A percentile compares a stretch with the other conserved stretches of the same genome.
These are phyloP conservation scores for Psilocybe azurescens DNA, from an alignment of 768 basidiomycete species.

Conservation along the genomic window DNA sequence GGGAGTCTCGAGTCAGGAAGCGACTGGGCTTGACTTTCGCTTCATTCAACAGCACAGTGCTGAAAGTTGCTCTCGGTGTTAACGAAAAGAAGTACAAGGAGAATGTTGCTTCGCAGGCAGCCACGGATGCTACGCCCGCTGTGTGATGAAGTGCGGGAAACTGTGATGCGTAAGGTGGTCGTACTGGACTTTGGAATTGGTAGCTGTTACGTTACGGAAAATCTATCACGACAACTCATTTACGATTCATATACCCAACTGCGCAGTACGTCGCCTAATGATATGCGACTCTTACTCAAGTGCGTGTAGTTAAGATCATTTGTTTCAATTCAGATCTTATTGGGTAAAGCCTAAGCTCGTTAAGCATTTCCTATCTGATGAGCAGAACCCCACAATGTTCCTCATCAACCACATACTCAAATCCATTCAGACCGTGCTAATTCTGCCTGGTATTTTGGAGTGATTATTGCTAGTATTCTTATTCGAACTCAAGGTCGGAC, in stretches of 20 bases:
- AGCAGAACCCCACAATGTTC: conserved; percentile 28
- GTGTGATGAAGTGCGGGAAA: background rate
- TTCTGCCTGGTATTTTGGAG: conserved; percentile 58
- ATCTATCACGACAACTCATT: background rate
- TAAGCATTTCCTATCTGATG: background rate
- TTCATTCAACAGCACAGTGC: conserved; percentile 54
- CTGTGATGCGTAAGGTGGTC: too few species aligned
- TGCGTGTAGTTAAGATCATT: too few species aligned
- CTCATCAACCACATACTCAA: conserved; percentile 35
- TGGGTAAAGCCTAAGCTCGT: background rate
- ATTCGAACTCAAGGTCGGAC: conserved; percentile 54
- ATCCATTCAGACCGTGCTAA: conserved; percentile 29
- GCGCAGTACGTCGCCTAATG: too few species aligned
- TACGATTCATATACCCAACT: background rate
- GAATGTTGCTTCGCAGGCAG: conserved; percentile 13
- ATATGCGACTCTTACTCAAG: too few species aligned
- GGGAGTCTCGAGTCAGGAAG: conserved; percentile 66
- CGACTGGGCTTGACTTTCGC: conserved; percentile 64
- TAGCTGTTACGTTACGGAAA: too few species aligned
- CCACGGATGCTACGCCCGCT: conserved; percentile 1
- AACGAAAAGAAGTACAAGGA: conserved; percentile 39
- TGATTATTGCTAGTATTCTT: conserved; percentile 59
- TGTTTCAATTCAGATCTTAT: background rate
- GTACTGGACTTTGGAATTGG: too few species aligned
- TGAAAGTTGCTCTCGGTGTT: conserved; percentile 45